Evolutionary conservation across 768 basidiomycete genomes (phyloP).

Genomic region (Harrya chromipes): DNA sequence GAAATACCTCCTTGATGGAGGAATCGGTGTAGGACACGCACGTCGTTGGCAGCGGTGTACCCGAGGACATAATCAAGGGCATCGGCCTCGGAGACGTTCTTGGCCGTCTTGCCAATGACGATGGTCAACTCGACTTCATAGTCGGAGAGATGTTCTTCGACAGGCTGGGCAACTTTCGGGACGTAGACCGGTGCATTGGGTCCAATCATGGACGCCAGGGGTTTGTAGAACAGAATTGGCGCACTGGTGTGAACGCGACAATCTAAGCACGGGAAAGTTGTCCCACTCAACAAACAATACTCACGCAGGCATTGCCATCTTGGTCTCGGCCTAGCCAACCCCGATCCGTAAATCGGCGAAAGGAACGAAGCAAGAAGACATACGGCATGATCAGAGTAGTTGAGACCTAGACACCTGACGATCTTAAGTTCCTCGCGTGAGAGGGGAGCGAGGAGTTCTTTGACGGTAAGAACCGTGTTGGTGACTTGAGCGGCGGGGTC

Average conservation of each 20-base stretch:
- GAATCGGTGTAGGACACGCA: slow-evolving; percentile 26
- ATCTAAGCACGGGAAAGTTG: not conserved
- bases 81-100: slow-evolving; percentile 74
- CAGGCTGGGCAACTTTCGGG: slow-evolving; percentile 67
- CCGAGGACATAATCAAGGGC: slow-evolving; percentile 85
- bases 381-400: slow-evolving; percentile 84
- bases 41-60: slow-evolving; percentile 80
- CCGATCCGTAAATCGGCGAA: not conserved
- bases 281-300: slow-evolving; percentile 17
- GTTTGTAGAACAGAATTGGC: slow-evolving; percentile 81
- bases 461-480: slow-evolving; percentile 62
- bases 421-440: slow-evolving; percentile 62
- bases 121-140: slow-evolving; percentile 82
- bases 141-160: slow-evolving; percentile 68
- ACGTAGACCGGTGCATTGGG: slow-evolving; percentile 64
- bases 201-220: slow-evolving; percentile 64
- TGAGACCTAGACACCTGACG: slow-evolving; percentile 75
- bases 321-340: slow-evolving; percentile 57
- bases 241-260: slow-evolving; percentile 37
- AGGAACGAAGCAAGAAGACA: slow-evolving; percentile 17
- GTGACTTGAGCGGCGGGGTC: slow-evolving; percentile 67
- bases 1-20: not conserved
- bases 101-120: slow-evolving; percentile 79
- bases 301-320: slow-evolving; percentile 61
- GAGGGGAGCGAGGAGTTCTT: slow-evolving; percentile 66